Percentiles rank a stretch among this genome's conserved stretches.
These are phyloP conservation scores for Neurospora sp. DNA, from an alignment of 495 filamentous ascomycete species.

Conservation along the genomic window DNA sequence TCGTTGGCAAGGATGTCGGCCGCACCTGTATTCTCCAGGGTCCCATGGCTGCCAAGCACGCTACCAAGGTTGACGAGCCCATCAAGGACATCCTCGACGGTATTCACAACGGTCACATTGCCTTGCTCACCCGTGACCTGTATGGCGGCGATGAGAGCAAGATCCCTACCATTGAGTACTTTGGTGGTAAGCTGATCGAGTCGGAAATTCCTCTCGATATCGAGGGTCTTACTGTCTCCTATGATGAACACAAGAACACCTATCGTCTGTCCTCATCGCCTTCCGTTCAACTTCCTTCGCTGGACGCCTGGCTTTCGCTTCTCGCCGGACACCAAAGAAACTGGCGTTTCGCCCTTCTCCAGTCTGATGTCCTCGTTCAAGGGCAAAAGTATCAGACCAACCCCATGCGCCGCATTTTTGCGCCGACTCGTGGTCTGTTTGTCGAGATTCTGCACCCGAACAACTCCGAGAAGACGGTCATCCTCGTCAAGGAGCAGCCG, in stretches of 20 bases:
- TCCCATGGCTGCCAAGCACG: slow-evolving; percentile 87
- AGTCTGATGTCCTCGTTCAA: slow-evolving; percentile 88
- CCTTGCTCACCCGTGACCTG: slow-evolving; percentile 63
- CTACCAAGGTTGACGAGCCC: slow-evolving; percentile 78
- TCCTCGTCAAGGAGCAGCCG: slow-evolving; percentile 61
- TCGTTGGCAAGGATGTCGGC: slow-evolving; percentile 90
- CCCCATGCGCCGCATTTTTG: slow-evolving; percentile 82
- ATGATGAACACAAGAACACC: slow-evolving; percentile 62
- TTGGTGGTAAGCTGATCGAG: slow-evolving; percentile 71
- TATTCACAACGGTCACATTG: slow-evolving; percentile 81
- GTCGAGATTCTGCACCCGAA: slow-evolving; percentile 78
- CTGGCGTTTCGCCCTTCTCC: slow-evolving; percentile 96
- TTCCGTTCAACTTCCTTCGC: slow-evolving; percentile 56
- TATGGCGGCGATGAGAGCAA: slow-evolving; percentile 62
- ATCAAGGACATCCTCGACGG: slow-evolving; percentile 86
- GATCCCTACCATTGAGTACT: slow-evolving; percentile 87
- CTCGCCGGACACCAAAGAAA: slow-evolving; percentile 77
- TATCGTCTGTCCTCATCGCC: slow-evolving; percentile 71
- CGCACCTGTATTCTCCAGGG: slow-evolving; percentile 93
- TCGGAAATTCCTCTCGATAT: slow-evolving; percentile 52
- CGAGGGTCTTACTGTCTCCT: slow-evolving; percentile 70
- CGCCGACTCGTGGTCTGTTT: slow-evolving; percentile 72
- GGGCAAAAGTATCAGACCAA: slow-evolving; percentile 95
- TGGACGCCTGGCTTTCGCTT: slow-evolving; percentile 75
- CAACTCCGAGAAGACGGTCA: slow-evolving; percentile 66